phyloP scores from a whole-genome alignment of 73 alveolate genomes.

The Paramecium biaurelia region DNA sequence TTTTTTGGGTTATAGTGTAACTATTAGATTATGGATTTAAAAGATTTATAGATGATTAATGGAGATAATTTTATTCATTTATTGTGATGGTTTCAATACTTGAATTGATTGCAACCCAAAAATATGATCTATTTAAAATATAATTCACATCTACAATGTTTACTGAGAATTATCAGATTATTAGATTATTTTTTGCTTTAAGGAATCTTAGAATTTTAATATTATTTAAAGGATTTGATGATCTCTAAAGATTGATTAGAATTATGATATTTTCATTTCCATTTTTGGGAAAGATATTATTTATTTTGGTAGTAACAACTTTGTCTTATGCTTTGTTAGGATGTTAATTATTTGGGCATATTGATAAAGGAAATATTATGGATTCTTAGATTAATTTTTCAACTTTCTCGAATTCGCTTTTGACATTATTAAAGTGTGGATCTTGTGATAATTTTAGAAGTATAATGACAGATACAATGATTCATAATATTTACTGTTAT shows the following conservation, averaged over 20 bases:
- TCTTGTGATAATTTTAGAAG: constrained; percentile 17
- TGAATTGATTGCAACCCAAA: neutral
- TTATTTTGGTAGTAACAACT: neutral
- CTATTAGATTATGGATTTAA: neutral
- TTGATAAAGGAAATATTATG: neutral
- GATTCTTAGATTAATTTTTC: constrained; percentile 4
- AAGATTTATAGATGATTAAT: constrained; percentile 24
- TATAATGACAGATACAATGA: constrained; percentile 6
- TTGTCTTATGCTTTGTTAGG: constrained; percentile 34
- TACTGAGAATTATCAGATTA: neutral
- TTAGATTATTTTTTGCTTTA: neutral
- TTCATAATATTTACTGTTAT: constrained; percentile 3
- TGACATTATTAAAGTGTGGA: neutral
- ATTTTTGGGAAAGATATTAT: constrained; percentile 10
- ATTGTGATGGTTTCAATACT: neutral
- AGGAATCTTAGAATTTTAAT: constrained; percentile 18
- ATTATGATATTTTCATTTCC: constrained; percentile 1
- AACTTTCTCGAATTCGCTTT: neutral
- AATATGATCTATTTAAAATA: neutral
- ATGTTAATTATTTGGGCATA: neutral
- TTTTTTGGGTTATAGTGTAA: neutral
- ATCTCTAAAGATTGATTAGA: neutral
- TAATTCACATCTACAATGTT: neutral
- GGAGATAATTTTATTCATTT: constrained; percentile 1
- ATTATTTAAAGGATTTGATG: constrained; percentile 37